A percentile compares a stretch with the other conserved stretches of the same genome.
phyloP scores from a whole-genome alignment of 2,329 filamentous ascomycete species.

The Leptosphaerulina australis region DNA sequence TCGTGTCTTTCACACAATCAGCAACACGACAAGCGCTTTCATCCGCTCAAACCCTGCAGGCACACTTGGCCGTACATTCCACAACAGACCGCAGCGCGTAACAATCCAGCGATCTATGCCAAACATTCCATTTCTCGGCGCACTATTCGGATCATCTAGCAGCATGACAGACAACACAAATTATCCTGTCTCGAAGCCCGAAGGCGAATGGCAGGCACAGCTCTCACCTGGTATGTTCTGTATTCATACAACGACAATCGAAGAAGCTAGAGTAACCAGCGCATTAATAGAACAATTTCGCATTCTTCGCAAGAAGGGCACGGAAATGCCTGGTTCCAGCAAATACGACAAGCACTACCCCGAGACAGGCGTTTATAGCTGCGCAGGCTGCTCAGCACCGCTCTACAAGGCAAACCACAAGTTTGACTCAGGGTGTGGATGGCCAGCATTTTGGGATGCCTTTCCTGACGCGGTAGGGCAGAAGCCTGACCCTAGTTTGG shows the following conservation, averaged over 20 bases:
- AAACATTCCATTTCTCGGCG: conserved; percentile 76
- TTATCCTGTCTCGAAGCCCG: conserved; percentile 79
- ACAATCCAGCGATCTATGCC: conserved; percentile 65
- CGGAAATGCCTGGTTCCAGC: conserved; percentile 79
- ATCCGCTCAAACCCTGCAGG: conserved; percentile 43
- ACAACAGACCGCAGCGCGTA: conserved; percentile 36
- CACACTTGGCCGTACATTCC: conserved; percentile 44
- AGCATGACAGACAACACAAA: conserved; percentile 62
- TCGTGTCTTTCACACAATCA: conserved; percentile 54
- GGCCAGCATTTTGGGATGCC: conserved; percentile 97
- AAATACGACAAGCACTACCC: conserved; percentile 88
- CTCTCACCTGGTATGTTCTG: conserved; percentile 67
- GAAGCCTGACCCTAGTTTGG: conserved; percentile 75
- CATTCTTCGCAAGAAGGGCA: conserved; percentile 89
- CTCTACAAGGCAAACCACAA: conserved; percentile 94
- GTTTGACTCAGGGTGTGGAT: conserved; percentile 95
- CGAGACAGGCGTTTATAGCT: conserved; percentile 77
- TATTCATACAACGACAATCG: neutral
- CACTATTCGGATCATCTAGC: conserved; percentile 70
- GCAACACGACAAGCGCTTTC: conserved; percentile 51
- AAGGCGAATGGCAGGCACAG: conserved; percentile 88
- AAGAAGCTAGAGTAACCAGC: conserved; percentile 9
- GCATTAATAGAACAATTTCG: conserved; percentile 82
- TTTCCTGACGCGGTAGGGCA: conserved; percentile 88
- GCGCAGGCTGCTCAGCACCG: conserved; percentile 82